Conservation (phyloP, 2,329 filamentous ascomycete genomes). For the Pseudohalonectria lignicola region DNA sequence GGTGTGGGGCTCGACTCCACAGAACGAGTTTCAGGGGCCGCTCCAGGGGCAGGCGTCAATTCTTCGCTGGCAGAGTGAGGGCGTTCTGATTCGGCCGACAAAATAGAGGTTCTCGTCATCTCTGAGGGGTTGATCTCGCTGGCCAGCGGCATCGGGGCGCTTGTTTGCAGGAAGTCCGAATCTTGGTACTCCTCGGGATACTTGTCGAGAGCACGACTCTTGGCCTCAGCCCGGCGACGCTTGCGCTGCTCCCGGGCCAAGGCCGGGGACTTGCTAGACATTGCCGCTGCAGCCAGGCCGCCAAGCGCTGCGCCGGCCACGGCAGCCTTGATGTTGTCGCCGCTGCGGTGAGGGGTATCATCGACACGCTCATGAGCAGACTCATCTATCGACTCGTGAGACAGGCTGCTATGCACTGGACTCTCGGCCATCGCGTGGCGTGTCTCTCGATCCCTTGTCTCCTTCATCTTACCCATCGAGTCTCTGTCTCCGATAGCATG, state of each 20-base stretch:
- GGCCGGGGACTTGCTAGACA: constrained; percentile 25
- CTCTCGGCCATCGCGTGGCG: constrained; percentile 42
- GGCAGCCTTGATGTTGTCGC: constrained; percentile 31
- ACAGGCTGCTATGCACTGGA: constrained; percentile 31
- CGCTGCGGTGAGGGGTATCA: constrained; percentile 32
- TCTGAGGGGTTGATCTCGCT: constrained; percentile 82
- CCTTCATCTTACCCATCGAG: constrained; percentile 25
- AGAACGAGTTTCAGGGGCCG: constrained; percentile 32
- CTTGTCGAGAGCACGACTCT: constrained; percentile 33
- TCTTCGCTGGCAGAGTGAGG: constrained; percentile 58
- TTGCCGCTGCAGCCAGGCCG: constrained; percentile 22
- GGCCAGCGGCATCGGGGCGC: constrained; percentile 75
- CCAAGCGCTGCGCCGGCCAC: constrained; percentile 32
- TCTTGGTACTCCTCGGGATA: constrained; percentile 41
- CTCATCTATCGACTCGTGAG: constrained; percentile 34
- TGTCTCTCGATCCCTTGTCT: constrained; percentile 40
- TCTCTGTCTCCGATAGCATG: constrained; percentile 41
- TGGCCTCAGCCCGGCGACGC: constrained; percentile 38
- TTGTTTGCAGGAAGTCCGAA: constrained; percentile 33
- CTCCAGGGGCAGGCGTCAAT: constrained; percentile 49
- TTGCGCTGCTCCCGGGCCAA: constrained; percentile 41
- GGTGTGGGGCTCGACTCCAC: constrained; percentile 53
- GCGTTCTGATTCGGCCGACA: constrained; percentile 55
- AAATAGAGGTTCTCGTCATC: constrained; percentile 74
- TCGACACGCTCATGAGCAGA: constrained; percentile 23